Conservation (phyloP, 495 filamentous ascomycete genomes). For the Articulospora tetracladia region DNA sequence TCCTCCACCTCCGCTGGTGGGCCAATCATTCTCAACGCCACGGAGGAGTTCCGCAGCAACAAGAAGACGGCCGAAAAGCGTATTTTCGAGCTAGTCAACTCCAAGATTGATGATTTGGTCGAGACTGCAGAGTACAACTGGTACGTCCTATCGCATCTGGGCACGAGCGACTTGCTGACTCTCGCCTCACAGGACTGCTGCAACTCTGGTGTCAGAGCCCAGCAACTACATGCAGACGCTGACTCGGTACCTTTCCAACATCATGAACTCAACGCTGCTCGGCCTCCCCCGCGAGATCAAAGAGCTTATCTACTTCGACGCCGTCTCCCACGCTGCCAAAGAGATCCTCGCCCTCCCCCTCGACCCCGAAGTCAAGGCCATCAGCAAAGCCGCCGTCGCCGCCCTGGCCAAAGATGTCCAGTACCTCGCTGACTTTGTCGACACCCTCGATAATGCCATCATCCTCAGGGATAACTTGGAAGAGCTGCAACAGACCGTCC, state of each 20-base stretch:
- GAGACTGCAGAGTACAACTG: conserved; percentile 97
- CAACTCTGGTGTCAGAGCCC: conserved; percentile 59
- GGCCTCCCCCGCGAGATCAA: conserved; percentile 93
- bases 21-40: conserved; percentile 72
- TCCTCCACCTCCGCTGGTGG: conserved; percentile 72
- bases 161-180: not conserved
- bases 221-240: conserved; percentile 93
- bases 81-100: conserved; percentile 97
- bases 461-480: conserved; percentile 84
- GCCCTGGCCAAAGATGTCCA: conserved; percentile 78
- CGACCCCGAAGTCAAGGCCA: conserved; percentile 70
- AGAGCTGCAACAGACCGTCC: conserved; percentile 81
- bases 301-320: conserved; percentile 96
- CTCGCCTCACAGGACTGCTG: conserved; percentile 49
- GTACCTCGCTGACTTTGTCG: conserved; percentile 80
- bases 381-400: conserved; percentile 80
- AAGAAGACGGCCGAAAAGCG: conserved; percentile 96
- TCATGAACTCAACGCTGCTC: conserved; percentile 90
- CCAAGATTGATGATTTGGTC: conserved; percentile 96
- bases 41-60: conserved; percentile 78
- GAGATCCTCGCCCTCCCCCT: conserved; percentile 87
- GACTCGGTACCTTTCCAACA: conserved; percentile 89
- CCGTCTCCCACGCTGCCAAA: conserved; percentile 81
- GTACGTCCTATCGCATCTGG: conserved; percentile 32
- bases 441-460: conserved; percentile 68